Percentiles rank a stretch among this genome's conserved stretches.
phyloP scores from a whole-genome alignment of 2,329 filamentous ascomycete genomes.

The Dryadomyces quercivorus region DNA sequence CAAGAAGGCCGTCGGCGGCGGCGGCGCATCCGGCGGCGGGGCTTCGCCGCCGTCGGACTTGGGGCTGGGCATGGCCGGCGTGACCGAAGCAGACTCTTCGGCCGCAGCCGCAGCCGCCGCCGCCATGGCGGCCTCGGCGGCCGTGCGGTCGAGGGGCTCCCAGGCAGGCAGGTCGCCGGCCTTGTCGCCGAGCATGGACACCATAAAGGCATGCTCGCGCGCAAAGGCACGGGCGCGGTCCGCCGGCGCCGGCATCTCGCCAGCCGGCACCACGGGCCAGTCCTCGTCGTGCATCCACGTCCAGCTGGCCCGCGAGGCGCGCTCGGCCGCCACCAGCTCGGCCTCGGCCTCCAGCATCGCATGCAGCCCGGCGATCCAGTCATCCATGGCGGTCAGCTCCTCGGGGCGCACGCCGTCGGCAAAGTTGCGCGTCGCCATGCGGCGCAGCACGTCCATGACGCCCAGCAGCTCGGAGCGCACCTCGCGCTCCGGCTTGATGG shows the following conservation, averaged over 20 bases:
- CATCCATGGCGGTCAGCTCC: conserved; percentile 62
- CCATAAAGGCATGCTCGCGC: conserved; percentile 70
- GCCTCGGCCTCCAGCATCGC: conserved; percentile 67
- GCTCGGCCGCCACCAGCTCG: conserved; percentile 61
- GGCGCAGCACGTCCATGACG: conserved; percentile 83
- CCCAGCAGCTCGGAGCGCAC: conserved; percentile 74
- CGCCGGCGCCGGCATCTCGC: neutral
- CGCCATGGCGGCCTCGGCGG: neutral
- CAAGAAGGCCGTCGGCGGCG: conserved; percentile 63
- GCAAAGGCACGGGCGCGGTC: conserved; percentile 48
- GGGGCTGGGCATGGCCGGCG: conserved; percentile 5
- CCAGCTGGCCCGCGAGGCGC: conserved; percentile 60
- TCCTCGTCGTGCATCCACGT: conserved; percentile 63
- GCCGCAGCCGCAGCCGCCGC: neutral
- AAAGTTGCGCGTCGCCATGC: conserved; percentile 82
- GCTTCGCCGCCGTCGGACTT: conserved; percentile 15
- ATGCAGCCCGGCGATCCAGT: conserved; percentile 71
- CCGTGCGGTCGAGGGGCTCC: conserved; percentile 38
- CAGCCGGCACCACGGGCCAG: conserved; percentile 37
- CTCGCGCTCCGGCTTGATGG: conserved; percentile 77
- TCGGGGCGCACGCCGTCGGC: conserved; percentile 66
- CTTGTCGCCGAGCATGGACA: conserved; percentile 44
- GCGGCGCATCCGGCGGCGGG: conserved; percentile 12
- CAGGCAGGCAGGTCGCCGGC: conserved; percentile 54
- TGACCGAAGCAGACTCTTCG: conserved; percentile 5